Conservation (phyloP, 108 stramenopile species). For the Skeletonema potamos region DNA sequence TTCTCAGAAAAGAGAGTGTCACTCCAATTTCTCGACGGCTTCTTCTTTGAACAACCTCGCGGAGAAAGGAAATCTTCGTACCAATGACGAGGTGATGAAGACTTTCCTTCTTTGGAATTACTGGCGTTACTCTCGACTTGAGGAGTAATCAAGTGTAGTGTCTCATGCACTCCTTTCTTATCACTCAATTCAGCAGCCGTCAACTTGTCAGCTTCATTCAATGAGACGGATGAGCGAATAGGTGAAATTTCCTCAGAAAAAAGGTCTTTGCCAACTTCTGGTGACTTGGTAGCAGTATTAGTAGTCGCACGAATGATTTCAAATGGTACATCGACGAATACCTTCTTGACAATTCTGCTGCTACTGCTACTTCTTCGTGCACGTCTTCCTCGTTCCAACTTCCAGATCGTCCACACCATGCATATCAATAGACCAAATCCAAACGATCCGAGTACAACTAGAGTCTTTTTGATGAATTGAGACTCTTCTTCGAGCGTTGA, state of each 20-base stretch:
- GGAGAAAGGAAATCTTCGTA: conserved; percentile 37
- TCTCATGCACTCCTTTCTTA: not conserved
- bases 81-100: conserved; percentile 31
- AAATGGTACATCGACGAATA: not conserved
- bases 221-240: not conserved
- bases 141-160: not conserved
- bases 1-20: not conserved
- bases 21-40: not conserved
- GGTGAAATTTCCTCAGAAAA: not conserved
- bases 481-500: conserved; percentile 14
- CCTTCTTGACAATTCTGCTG: not conserved
- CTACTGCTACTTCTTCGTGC: not conserved
- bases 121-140: not conserved
- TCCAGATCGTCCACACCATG: conserved; percentile 11
- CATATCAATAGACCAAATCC: conserved; percentile 4
- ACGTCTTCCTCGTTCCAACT: not conserved
- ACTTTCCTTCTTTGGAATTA: not conserved
- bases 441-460: conserved; percentile 5
- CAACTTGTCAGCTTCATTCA: not conserved
- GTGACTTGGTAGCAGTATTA: not conserved
- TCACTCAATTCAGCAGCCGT: not conserved
- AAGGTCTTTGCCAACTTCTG: not conserved
- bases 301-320: not conserved
- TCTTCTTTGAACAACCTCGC: not conserved
- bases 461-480: conserved; percentile 6